These are phyloP conservation scores for Bruguiera gymnorhiza DNA, from an alignment of 345 rosid genomes.

Conservation along the genomic window DNA sequence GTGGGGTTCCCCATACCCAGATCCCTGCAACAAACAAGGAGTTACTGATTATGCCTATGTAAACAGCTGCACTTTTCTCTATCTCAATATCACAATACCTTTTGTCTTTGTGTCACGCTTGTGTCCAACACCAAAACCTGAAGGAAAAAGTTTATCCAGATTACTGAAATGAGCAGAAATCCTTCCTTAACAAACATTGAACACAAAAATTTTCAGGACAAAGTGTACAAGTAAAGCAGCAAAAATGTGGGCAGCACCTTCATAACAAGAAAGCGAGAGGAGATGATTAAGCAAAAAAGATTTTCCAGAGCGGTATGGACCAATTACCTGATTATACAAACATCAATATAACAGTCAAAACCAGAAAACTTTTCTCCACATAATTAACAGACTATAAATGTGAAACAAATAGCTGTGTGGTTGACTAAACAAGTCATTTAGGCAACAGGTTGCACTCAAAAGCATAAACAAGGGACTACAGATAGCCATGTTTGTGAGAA, in stretches of 20 bases:
- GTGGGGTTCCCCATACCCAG: slow-evolving; percentile 97
- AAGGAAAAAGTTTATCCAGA: slow-evolving; percentile 1
- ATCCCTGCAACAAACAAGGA: slow-evolving; percentile 54
- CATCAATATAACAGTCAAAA: slow-evolving; percentile 21
- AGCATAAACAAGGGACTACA: too few species aligned
- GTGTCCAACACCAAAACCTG: slow-evolving; percentile 99
- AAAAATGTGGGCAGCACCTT: slow-evolving; percentile 54
- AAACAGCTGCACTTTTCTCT: slow-evolving; percentile 8
- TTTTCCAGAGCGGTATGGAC: slow-evolving; percentile 99
- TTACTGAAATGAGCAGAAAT: slow-evolving; percentile 14
- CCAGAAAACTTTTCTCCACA: slow-evolving; percentile 6
- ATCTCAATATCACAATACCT: slow-evolving; percentile 43
- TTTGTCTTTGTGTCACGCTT: slow-evolving; percentile 99
- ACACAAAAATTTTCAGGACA: slow-evolving; percentile 6
- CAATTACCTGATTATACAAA: slow-evolving; percentile 75
- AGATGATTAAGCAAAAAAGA: slow-evolving; percentile 98
- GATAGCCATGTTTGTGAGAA: too few species aligned
- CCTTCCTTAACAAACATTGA: neutral
- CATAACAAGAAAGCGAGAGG: slow-evolving; percentile 95
- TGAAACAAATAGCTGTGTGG: neutral
- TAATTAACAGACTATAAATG: slow-evolving; percentile 7
- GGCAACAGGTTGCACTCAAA: neutral
- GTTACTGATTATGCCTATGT: slow-evolving; percentile 6
- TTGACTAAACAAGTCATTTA: neutral
- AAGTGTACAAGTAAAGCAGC: neutral